Base-by-base conservation (phyloP, 148 eudicot species). In the Chenopodium formosanum region DNA sequence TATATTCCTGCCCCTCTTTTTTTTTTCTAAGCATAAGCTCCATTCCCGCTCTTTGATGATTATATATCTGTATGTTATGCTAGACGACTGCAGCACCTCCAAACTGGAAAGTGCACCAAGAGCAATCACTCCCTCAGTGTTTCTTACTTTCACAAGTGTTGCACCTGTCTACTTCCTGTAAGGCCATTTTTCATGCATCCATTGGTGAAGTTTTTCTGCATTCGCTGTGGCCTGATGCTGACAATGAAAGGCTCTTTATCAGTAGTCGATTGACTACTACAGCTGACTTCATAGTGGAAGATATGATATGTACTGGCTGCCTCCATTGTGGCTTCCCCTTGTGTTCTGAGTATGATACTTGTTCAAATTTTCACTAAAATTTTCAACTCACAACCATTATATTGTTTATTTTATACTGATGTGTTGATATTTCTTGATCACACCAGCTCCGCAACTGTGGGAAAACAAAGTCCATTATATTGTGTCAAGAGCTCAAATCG, bases 231-330 rank as follows among this genome's bases (percentile, higher is more conserved):
- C 75, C 69, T 74, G 93, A 88, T 68, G 75, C 70, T 40, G 90
- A 89, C n/a, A 83, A 80, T 66, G 95, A 89, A 85, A 86, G 91
- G 80, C 91, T 90, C 93, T 90, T 93, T 79, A 82, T 91, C 75
- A 89, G 94, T 77, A 87, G 87, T 79, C 86, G 92, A 80, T 66
- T 89, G 60, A 14, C 78, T 40, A 73, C 74, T 65, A 81, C 84
- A 68, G 79, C 74, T 68, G 83, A 82, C 23, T 74, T 78, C 63
- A 62, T 94, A 77, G 90, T 85, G 47, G 95, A 91, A 84, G 95
- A 91, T 86, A 87, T 94, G 80, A 88, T 94, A 32, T 88, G 92
- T 46, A 86, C 86, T 69, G 98, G 98, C 81, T 94, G 97, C 87
- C 90, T 87, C 75, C 76, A 85, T 31, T 94, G 97, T 66, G 95